Conservation (phyloP, 306 rosid genomes). For the Citrullus colocynthis region DNA sequence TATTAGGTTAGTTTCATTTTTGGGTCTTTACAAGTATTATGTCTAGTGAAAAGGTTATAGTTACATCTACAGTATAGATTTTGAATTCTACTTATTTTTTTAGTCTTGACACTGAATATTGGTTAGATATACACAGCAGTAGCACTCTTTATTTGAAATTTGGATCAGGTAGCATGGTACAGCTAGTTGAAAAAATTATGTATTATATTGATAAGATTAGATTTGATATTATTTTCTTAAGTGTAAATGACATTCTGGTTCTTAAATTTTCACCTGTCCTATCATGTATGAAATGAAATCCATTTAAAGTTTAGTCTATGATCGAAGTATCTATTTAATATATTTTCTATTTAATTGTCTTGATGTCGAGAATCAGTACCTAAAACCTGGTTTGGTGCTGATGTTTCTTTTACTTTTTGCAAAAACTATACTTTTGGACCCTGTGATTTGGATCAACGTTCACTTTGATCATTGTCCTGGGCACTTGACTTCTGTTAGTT, state of each 20-base stretch:
- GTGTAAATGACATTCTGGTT: not conserved
- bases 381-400: not conserved
- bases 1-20: not conserved
- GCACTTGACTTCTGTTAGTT: not conserved
- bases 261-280: not conserved
- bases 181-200: not conserved
- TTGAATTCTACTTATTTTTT: not conserved
- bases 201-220: not conserved
- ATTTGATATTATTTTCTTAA: not conserved
- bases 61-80: not conserved
- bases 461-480: not conserved
- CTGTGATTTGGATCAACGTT: not conserved
- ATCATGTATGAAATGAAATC: not conserved
- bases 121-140: not conserved
- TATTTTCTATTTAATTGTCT: not conserved
- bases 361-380: not conserved
- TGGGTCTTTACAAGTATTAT: not conserved
- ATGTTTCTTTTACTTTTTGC: not conserved
- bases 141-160: not conserved
- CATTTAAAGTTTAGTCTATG: not conserved
- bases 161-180: not conserved
- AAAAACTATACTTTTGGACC: not conserved
- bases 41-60: not conserved
- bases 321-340: not conserved
- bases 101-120: not conserved